Percentiles rank a stretch among this genome's conserved stretches.
Evolutionary conservation across 495 filamentous ascomycete species (phyloP).

Genomic region (Amniculicola lignicola): DNA sequence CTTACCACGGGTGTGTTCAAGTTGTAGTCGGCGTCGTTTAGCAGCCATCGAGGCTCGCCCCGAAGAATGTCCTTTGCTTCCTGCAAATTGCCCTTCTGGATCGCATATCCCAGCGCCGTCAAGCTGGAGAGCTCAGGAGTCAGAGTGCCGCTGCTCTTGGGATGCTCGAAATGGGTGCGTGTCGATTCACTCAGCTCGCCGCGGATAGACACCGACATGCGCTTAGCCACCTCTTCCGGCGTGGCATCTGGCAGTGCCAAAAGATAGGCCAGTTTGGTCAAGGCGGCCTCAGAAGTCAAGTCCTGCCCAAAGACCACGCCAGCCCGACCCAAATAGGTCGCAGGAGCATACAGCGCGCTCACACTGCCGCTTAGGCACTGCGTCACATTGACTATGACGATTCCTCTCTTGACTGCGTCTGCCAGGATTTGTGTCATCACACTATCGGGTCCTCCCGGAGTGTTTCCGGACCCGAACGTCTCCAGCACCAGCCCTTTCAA

Average conservation of each 20-base stretch:
- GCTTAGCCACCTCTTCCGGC: constrained; percentile 58
- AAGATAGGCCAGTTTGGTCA: constrained; percentile 90
- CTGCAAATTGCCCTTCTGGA: constrained; percentile 66
- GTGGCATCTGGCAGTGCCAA: constrained; percentile 65
- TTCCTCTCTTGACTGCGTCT: constrained; percentile 72
- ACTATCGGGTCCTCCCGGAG: constrained; percentile 78
- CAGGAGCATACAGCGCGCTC: constrained; percentile 85
- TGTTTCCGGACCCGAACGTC: constrained; percentile 94
- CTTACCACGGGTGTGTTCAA: constrained; percentile 82
- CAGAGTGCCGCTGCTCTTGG: constrained; percentile 51
- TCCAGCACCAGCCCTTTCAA: constrained; percentile 84
- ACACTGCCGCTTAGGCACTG: constrained; percentile 90
- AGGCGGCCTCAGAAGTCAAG: constrained; percentile 87
- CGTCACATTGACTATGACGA: constrained; percentile 88
- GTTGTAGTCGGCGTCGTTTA: constrained; percentile 79
- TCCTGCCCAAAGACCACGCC: constrained; percentile 93
- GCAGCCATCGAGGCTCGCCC: constrained; percentile 60
- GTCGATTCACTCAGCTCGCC: constrained; percentile 83
- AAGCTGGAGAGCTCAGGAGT: constrained; percentile 52
- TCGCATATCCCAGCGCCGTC: constrained; percentile 76
- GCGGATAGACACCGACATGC: constrained; percentile 73
- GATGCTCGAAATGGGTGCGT: constrained; percentile 66
- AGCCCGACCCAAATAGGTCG: constrained; percentile 78
- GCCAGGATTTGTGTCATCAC: constrained; percentile 77
- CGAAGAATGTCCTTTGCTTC: constrained; percentile 64